Conservation (phyloP, 257 asterid genomes). For the Knoxia roxburghii region DNA sequence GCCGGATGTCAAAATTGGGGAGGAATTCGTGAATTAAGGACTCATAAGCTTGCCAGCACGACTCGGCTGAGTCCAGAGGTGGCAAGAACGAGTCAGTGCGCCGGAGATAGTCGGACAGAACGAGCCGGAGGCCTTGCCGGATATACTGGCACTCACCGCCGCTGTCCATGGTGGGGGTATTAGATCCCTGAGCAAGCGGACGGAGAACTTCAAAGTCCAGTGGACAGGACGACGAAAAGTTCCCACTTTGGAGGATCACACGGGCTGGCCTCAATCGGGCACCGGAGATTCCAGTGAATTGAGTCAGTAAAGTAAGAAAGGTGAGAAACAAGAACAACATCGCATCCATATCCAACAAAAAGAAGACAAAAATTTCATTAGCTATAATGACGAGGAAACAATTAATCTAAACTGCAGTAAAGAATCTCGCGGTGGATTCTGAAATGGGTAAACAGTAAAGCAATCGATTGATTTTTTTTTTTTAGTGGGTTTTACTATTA, state of each 20-base stretch:
- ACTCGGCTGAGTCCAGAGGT: conserved; percentile 40
- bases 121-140: conserved; percentile 66
- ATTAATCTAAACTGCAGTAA: not conserved
- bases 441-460: not conserved
- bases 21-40: conserved; percentile 34
- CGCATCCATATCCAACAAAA: too few relatives aligned
- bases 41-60: conserved; percentile 60
- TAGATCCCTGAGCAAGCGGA: conserved; percentile 19
- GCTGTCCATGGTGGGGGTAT: conserved; percentile 27
- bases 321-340: conserved; percentile 1
- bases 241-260: conserved; percentile 35
- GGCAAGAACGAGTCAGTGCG: conserved; percentile 56
- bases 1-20: conserved; percentile 41
- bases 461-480: too few relatives aligned
- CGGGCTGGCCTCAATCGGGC: conserved; percentile 18
- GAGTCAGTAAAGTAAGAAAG: not conserved
- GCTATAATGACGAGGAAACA: too few relatives aligned
- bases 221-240: conserved; percentile 40
- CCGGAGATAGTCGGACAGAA: conserved; percentile 54
- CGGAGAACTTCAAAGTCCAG: conserved; percentile 45
- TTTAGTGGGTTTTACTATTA: too few relatives aligned
- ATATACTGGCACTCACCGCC: conserved; percentile 50
- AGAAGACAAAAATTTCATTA: not conserved
- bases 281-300: not conserved
- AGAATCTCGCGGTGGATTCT: not conserved